Base-by-base conservation (phyloP, 345 rosid species). In the Viola odorata region DNA sequence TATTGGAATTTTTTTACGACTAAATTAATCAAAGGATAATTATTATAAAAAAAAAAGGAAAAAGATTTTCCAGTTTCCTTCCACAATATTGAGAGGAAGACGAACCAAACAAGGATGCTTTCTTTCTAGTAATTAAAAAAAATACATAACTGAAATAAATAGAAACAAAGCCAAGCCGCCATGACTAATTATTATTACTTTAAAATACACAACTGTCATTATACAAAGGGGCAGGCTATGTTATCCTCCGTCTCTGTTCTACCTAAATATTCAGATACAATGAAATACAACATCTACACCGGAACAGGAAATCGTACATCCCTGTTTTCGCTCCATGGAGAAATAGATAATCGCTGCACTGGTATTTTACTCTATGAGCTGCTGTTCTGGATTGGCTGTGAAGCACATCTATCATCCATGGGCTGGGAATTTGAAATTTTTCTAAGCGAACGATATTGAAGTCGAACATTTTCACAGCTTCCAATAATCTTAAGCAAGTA, bases 371-470 rank as follows among this genome's bases (percentile, higher is more conserved):
- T 17, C 69, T 71, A 75, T 14, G 77, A 63, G 74, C 84, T 80
- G 74, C 76, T 81, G 77, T 81, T 81, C 77, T 79, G 89, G 67
- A 77, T 69, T 15, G 82, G 83, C 55, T 67, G 79, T 45, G 84
- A 64, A 49, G 71, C 69, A 57, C 81, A 80, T 72, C 80, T 69
- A 49, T 81, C 92, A 66, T 79, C 91, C 15, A 69, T 67, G 41
- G 75, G 57, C 53, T 70, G 77, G 12, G 75, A 50, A 61, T 59
- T 75, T 47, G 58, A 56, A 42, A 82, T 69, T 75, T 92, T 89
- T 66, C 82, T 67, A 39, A 92, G 97, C 63, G 98, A 92, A 12
- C 98, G 88, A 70, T 92, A 92, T 53, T 92, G 98, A 56, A 92
- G 81, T n/a, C 98, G 83, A 12, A 92, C 85, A 62, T 81, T 84